phyloP scores from a whole-genome alignment of 495 filamentous ascomycete genomes.

The Aspergillus steynii region DNA sequence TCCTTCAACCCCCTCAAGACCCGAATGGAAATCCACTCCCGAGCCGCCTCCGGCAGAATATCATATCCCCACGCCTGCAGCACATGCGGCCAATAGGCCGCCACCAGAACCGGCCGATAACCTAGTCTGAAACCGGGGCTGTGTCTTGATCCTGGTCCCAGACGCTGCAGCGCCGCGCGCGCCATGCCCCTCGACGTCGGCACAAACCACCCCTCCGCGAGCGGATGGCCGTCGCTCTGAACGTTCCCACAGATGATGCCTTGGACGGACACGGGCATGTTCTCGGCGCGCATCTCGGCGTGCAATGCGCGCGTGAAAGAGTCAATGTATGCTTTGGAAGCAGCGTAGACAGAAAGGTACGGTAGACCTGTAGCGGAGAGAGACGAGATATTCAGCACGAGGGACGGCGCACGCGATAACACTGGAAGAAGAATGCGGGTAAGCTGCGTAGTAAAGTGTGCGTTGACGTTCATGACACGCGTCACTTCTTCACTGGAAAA shows the following conservation, averaged over 20 bases:
- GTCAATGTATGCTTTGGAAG: slow-evolving; percentile 40
- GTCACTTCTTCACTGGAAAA: slow-evolving; percentile 6
- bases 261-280: not conserved
- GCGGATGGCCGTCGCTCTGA: not conserved
- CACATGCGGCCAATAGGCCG: slow-evolving; percentile 1
- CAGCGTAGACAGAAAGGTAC: slow-evolving; percentile 35
- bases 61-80: not conserved
- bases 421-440: slow-evolving; percentile 38
- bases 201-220: not conserved
- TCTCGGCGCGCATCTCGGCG: not conserved
- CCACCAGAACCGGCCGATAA: not conserved
- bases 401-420: slow-evolving; percentile 28
- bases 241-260: not conserved
- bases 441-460: slow-evolving; percentile 41
- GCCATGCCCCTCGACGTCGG: not conserved
- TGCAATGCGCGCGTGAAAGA: slow-evolving; percentile 21
- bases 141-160: not conserved
- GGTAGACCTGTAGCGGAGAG: slow-evolving; percentile 34
- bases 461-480: slow-evolving; percentile 35
- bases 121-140: not conserved
- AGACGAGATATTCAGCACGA: slow-evolving; percentile 48
- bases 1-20: not conserved
- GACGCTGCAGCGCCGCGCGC: not conserved
- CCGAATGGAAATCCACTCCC: not conserved
- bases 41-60: not conserved